Evolutionary conservation across 352 stramenopile genomes (phyloP).

Genomic region (Plasmopara viticola): DNA sequence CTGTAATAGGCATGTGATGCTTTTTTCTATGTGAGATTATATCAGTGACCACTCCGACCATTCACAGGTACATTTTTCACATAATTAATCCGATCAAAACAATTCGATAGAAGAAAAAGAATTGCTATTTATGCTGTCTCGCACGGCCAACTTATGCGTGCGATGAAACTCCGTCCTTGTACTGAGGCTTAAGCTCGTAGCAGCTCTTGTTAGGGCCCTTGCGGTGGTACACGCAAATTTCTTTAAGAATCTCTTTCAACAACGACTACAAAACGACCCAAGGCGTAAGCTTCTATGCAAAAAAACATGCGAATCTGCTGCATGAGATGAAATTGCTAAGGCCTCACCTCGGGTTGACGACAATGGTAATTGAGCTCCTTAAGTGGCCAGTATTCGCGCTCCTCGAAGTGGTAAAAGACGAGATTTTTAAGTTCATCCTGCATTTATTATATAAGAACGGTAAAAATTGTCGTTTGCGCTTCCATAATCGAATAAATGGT

Average conservation of each 20-base stretch:
- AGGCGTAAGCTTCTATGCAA: neutral
- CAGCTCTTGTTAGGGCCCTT: conserved; percentile 87
- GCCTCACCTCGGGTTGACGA: conserved; percentile 73
- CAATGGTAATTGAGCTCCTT: conserved; percentile 88
- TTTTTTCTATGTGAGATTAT: too few relatives aligned
- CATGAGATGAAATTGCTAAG: neutral
- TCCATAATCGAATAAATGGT: conserved; percentile 1
- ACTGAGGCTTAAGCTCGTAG: conserved; percentile 86
- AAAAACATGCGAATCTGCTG: neutral
- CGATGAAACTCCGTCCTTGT: conserved; percentile 63
- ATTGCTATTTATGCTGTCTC: conserved; percentile 1
- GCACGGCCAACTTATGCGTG: conserved; percentile 21
- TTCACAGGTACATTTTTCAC: too few relatives aligned
- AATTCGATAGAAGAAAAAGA: too few relatives aligned
- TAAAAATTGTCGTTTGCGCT: neutral
- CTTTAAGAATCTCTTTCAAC: conserved; percentile 84
- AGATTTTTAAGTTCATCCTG: conserved; percentile 86
- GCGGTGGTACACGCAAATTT: conserved; percentile 86
- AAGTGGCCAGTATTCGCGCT: conserved; percentile 81
- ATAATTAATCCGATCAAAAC: too few relatives aligned
- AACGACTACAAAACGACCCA: conserved; percentile 48
- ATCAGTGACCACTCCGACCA: too few relatives aligned
- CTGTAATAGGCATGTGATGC: too few relatives aligned
- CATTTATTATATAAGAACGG: neutral
- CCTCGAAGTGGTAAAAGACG: conserved; percentile 84